Conservation (phyloP, 371 early-diverging fungal genomes). For the Mucor saturninus region DNA sequence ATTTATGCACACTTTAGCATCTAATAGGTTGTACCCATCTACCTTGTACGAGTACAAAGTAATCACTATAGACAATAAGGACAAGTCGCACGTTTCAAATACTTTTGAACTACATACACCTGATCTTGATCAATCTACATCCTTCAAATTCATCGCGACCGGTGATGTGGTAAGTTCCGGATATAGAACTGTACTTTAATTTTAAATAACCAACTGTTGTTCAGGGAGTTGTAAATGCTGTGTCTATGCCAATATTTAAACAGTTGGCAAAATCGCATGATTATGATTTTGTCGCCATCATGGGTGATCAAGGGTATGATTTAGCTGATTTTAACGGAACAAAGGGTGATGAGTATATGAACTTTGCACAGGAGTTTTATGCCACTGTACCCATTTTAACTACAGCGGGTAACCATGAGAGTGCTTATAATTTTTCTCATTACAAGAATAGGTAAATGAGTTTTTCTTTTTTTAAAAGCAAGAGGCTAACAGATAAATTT, state of each 20-base stretch:
- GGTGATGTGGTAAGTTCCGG: conserved; percentile 35
- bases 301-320: conserved; percentile 41
- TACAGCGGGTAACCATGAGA: conserved; percentile 52
- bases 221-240: conserved; percentile 41
- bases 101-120: conserved; percentile 1
- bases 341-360: conserved; percentile 54
- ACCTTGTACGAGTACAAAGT: conserved; percentile 38
- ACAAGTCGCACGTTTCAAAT: conserved; percentile 20
- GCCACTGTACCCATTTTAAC: conserved; percentile 47
- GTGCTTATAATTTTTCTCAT: conserved; percentile 49
- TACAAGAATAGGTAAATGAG: conserved; percentile 44
- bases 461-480: too few relatives aligned
- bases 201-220: background rate
- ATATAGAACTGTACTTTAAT: background rate
- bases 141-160: conserved; percentile 31
- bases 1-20: conserved; percentile 30
- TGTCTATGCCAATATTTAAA: conserved; percentile 28
- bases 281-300: conserved; percentile 41
- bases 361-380: conserved; percentile 42
- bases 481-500: background rate
- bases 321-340: conserved; percentile 47
- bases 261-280: conserved; percentile 23
- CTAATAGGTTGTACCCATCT: conserved; percentile 16
- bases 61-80: conserved; percentile 3
- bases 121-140: background rate